phyloP scores from a whole-genome alignment of 805 yeast genomes.

The Candida verbasci region DNA sequence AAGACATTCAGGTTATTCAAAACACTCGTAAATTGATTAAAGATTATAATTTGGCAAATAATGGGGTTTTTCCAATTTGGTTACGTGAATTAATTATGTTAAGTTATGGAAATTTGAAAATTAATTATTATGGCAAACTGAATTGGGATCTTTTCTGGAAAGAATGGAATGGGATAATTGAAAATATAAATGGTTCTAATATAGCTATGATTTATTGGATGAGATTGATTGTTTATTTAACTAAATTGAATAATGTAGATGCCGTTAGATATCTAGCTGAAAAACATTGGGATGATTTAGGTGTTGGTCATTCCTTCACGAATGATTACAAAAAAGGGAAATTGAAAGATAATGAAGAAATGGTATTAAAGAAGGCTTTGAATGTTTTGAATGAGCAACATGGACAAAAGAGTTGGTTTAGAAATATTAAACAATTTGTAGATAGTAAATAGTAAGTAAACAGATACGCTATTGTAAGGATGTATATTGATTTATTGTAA shows the following conservation, averaged over 20 bases:
- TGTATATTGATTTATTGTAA: too few species aligned
- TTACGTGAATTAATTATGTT: conserved; percentile 31
- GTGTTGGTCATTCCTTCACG: conserved; percentile 21
- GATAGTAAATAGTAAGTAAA: conserved; percentile 7
- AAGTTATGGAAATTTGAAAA: conserved; percentile 27
- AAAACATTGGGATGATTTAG: conserved; percentile 24
- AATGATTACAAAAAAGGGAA: conserved; percentile 15
- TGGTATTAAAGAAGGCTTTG: conserved; percentile 18
- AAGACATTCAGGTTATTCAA: conserved; percentile 26
- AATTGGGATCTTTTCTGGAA: conserved; percentile 37
- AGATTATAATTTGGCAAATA: conserved; percentile 14
- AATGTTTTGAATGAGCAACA: conserved; percentile 1
- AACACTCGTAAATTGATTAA: conserved; percentile 24
- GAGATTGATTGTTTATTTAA: conserved; percentile 29
- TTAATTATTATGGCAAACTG: conserved; percentile 14
- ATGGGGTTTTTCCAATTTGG: conserved; percentile 11
- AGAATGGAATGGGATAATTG: conserved; percentile 27
- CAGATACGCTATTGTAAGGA: too few species aligned
- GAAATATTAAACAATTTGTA: conserved; percentile 8
- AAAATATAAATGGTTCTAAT: conserved; percentile 8
- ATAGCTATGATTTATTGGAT: conserved; percentile 21
- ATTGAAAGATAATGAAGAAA: conserved; percentile 18
- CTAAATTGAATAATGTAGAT: conserved; percentile 19
- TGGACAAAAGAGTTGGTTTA: conserved; percentile 2
- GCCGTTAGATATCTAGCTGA: conserved; percentile 26